Percentiles rank a stretch among this genome's conserved stretches.
Evolutionary conservation across 306 rosid species (phyloP).

Genomic region (Glycine tomentella): DNA sequence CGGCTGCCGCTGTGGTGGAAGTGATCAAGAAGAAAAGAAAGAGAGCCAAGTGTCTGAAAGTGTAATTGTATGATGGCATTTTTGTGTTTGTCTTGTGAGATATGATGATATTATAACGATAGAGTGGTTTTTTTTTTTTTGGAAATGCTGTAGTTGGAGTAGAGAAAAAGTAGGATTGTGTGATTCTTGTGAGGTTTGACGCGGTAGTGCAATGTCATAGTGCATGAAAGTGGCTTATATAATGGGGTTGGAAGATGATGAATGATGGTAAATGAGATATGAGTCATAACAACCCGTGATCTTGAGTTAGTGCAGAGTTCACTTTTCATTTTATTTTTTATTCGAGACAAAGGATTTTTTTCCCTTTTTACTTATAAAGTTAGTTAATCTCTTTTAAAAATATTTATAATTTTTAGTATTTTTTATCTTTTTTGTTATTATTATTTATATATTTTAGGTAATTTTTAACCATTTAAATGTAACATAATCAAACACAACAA

Average conservation of each 20-base stretch:
- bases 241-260: conserved; percentile 34
- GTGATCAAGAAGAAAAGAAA: conserved; percentile 52
- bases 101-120: background rate
- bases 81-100: conserved; percentile 3
- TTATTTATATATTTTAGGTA: too few relatives aligned
- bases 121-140: background rate
- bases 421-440: too few relatives aligned
- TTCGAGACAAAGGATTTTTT: background rate
- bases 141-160: background rate
- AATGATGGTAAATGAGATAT: conserved; percentile 15
- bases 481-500: too few relatives aligned
- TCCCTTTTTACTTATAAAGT: background rate
- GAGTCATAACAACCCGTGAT: conserved; percentile 40
- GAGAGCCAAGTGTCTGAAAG: conserved; percentile 39
- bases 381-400: too few relatives aligned
- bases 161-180: conserved; percentile 13
- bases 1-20: background rate
- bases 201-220: background rate
- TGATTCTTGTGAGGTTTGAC: conserved; percentile 43
- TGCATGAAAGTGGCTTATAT: conserved; percentile 57
- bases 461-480: background rate
- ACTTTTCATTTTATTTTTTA: conserved; percentile 10
- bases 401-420: too few relatives aligned
- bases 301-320: conserved; percentile 28
- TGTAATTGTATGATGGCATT: conserved; percentile 49